phyloP scores from a whole-genome alignment of 2,329 filamentous ascomycete species.

The Cladosporium sphaerospermum region DNA sequence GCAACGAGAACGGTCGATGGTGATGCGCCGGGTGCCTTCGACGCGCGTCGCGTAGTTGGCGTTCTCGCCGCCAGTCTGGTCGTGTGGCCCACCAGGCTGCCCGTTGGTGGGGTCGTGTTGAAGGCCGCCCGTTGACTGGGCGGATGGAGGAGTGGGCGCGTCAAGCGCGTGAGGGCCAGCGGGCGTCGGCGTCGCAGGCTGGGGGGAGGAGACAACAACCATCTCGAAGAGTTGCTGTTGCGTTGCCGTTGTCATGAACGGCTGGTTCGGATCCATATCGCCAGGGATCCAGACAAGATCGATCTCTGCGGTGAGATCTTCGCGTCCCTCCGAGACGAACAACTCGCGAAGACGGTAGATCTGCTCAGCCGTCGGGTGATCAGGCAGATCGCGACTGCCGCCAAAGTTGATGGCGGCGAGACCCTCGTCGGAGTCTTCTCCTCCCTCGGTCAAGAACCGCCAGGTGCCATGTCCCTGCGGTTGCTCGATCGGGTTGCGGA shows the following conservation, averaged over 20 bases:
- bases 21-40: neutral
- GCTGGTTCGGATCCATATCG: neutral
- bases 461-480: neutral
- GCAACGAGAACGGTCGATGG: constrained; percentile 8
- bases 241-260: too few relatives aligned
- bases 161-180: too few relatives aligned
- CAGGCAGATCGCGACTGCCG: neutral
- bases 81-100: neutral
- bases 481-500: neutral
- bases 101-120: constrained; percentile 3
- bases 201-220: too few relatives aligned
- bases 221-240: too few relatives aligned
- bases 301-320: neutral
- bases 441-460: neutral
- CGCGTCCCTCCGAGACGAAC: neutral
- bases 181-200: too few relatives aligned
- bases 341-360: neutral
- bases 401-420: constrained; percentile 3
- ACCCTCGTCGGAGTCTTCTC: neutral
- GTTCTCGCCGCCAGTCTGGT: neutral
- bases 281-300: constrained; percentile 3
- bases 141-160: too few relatives aligned
- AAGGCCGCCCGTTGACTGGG: too few relatives aligned
- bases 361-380: neutral
- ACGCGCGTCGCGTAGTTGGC: neutral